These are phyloP conservation scores for Coix lacrymajobi DNA, from an alignment of 176 grass and related monocot species.

Conservation along the genomic window DNA sequence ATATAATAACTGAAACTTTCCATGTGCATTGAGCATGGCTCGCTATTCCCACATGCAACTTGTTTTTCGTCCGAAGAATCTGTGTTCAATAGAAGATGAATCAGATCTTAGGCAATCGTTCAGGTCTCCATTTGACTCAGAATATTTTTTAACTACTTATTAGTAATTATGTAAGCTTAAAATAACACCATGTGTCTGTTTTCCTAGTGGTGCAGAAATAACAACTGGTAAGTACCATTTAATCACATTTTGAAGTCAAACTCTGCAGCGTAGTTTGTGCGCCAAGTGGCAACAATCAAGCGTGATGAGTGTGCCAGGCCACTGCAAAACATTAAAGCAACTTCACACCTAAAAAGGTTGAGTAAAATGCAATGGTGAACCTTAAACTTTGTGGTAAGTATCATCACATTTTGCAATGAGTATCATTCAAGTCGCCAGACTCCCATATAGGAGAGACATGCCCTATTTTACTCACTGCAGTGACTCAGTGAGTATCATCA, in stretches of 20 bases:
- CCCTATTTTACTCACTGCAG: too few species aligned
- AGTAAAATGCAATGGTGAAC: too few species aligned
- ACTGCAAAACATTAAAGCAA: neutral
- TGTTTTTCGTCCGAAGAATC: slow-evolving; percentile 13
- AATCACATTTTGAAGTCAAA: neutral
- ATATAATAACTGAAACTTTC: neutral
- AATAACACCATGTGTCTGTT: slow-evolving; percentile 18
- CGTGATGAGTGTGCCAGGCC: neutral
- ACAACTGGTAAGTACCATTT: neutral
- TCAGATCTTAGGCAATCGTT: slow-evolving; percentile 1
- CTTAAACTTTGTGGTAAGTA: too few species aligned
- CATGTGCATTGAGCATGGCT: slow-evolving; percentile 15
- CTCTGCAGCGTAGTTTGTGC: neutral
- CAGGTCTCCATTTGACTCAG: slow-evolving; percentile 6
- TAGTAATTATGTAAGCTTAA: neutral
- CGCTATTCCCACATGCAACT: slow-evolving; percentile 28
- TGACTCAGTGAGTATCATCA: too few species aligned
- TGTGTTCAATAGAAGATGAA: neutral
- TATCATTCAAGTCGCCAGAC: too few species aligned
- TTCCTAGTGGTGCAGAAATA: neutral
- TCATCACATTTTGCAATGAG: too few species aligned
- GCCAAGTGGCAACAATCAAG: neutral
- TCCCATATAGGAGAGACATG: too few species aligned
- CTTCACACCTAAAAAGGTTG: too few species aligned
- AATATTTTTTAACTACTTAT: neutral